Base-by-base conservation (phyloP, 345 rosid species). In the Microthlaspi erraticum region DNA sequence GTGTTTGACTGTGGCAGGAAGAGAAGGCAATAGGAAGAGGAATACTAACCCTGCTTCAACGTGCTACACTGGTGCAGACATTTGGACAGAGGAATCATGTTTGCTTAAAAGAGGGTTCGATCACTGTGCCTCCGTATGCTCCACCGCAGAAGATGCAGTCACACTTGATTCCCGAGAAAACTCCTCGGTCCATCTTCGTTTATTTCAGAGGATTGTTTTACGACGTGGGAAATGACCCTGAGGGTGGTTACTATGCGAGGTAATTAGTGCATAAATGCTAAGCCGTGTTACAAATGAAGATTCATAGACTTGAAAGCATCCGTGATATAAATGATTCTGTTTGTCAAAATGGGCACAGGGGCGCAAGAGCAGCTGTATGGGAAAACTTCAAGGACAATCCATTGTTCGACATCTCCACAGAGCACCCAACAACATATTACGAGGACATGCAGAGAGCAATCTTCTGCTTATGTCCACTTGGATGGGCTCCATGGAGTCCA, bases 401-500 rank as follows among this genome's bases (percentile, higher is more conserved):
- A 4, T 83, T 94, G 1, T 94, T 94, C 14, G 99, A 94, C 87
- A 92, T 94, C 60, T 94, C 99, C 13, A 89, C 99, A 10, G 97
- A 94, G 68, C 99, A 94, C 78, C 99, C 99, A 19, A 83, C 89
- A 5, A 94, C 97, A 11, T 94, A 94, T 72, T 92, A 94, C 1
- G 98, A 94, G 71, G 99, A 94, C 81, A 94, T 94, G 98, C 99
- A 94, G 32, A 79, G 99, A 68, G 99, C 98, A 39, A 77, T 94
- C 62, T 94, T 94, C 74, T 94, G 99, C 72, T 76, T 94, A 77
- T 94, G 98, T 77, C 99, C 99, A 3, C 93, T 94, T 6, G 99
- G 99, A 33, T 94, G 99, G 98, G 98, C 99, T 0, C 99, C 99
- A 6, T 94, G 99, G 99, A 94, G 98, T 74, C 99, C 99, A 5